Evolutionary conservation across 129 eudicot genomes (phyloP), one percentile per base, ranked within the genome.

Genomic region (Pulicaria dysenterica): DNA sequence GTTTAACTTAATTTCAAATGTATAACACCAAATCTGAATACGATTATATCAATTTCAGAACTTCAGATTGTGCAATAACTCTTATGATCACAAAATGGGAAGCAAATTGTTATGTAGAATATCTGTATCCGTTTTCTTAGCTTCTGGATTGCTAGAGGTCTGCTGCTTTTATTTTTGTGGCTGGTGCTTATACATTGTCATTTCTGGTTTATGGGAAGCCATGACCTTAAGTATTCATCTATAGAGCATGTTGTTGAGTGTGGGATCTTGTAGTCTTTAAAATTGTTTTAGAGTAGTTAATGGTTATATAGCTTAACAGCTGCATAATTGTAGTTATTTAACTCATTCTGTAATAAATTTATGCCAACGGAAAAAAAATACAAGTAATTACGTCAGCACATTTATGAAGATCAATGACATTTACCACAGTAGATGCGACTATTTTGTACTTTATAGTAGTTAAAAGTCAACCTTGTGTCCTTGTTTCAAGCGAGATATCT

Each of bases 31-130:
- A 48, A 51, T 51, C 15, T 41, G 34, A 7, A 50, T 50, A 49
- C 36, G 45, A 54, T 59, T 63, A 17, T 63, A 17, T 51, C 34
- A 74, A 62, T 43, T 74, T 39, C 10, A 37, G 56, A 58, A 62
- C 53, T 74, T 39, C 10, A 37, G 56, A 58, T 54, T 24, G 6
- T 67, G 15, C 36, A 24, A 51, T 38, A 54, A 24, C 72, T 53
- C 53, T 12, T 13, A 15, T 54, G 58, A 15, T 67, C 46, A 64
- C 19, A 34, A 63, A 74, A 42, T 10, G n/a, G 14, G 24, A 12
- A 53, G n/a, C 41, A 54, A n/a, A 11, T 55, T 43, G 40, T 54
- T 51, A 24, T 40, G 13, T 56, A 46, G 50, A 53, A 40, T 51
- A 39, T 54, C 12, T 19, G 17, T 17, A 39, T 70, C 17, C 9